Conservation (phyloP, 2,329 filamentous ascomycete genomes). For the Leptographium flavum region DNA sequence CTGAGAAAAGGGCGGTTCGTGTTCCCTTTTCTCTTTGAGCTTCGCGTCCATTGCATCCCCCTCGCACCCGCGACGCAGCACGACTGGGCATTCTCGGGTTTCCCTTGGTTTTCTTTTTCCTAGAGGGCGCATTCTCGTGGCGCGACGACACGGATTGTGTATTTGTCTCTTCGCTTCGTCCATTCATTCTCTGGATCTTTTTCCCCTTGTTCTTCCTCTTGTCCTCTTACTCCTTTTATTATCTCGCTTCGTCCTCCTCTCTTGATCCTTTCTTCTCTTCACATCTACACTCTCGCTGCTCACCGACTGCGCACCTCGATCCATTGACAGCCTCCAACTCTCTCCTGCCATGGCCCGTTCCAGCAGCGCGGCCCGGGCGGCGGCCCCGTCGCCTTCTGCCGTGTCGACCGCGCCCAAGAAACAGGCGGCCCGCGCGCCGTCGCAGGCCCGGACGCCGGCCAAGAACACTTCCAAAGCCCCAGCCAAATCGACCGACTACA, state of each 20-base stretch:
- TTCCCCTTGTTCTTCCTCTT: not conserved
- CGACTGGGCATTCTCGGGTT: too few relatives aligned
- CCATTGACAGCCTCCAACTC: too few relatives aligned
- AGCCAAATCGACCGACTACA: conserved; percentile 39
- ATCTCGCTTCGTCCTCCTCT: not conserved
- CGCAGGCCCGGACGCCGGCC: conserved; percentile 8
- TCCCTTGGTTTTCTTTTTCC: too few relatives aligned
- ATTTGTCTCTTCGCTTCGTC: not conserved
- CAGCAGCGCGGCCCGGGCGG: not conserved
- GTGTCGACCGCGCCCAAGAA: conserved; percentile 15
- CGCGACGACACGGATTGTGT: not conserved
- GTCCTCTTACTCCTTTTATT: not conserved
- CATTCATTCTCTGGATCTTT: not conserved
- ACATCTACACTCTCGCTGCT: too few relatives aligned
- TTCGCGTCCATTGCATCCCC: not conserved
- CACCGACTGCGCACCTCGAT: too few relatives aligned
- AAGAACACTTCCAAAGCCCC: not conserved
- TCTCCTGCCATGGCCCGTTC: too few relatives aligned
- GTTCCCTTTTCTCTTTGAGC: not conserved
- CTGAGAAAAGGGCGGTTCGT: conserved; percentile 1
- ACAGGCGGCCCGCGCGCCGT: too few relatives aligned
- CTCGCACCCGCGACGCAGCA: not conserved
- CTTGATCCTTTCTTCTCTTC: not conserved
- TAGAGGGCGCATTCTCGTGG: too few relatives aligned
- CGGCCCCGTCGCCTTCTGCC: not conserved